These are phyloP conservation scores for Fraxinus americana DNA, from an alignment of 257 asterid genomes.

Conservation along the genomic window DNA sequence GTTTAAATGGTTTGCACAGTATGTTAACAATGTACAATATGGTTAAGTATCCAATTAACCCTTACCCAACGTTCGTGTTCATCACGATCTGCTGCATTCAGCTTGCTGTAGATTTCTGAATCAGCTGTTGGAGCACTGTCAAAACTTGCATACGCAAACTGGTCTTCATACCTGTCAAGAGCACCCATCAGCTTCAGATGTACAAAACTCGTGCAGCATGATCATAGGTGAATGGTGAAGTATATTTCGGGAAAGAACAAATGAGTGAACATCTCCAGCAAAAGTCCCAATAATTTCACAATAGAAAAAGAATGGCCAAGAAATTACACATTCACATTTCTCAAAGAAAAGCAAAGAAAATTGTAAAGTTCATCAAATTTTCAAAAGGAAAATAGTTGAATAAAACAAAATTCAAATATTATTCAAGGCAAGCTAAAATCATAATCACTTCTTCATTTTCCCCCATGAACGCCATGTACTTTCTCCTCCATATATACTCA, in stretches of 20 bases:
- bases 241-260: not conserved
- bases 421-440: not conserved
- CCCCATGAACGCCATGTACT: not conserved
- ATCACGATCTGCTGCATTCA: constrained; percentile 64
- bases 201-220: not conserved
- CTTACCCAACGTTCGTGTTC: constrained; percentile 79
- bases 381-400: not conserved
- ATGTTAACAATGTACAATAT: not conserved
- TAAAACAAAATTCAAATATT: not conserved
- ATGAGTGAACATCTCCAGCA: not conserved
- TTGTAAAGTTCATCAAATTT: not conserved
- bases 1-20: not conserved
- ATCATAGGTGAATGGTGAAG: not conserved
- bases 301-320: not conserved
- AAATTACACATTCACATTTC: not conserved
- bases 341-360: not conserved
- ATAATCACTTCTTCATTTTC: not conserved
- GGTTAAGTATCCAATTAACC: constrained; percentile 9
- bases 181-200: constrained; percentile 4
- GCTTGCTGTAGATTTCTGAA: constrained; percentile 68
- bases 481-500: not conserved
- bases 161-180: constrained; percentile 68
- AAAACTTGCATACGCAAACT: constrained; percentile 72
- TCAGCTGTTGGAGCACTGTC: constrained; percentile 94
- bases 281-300: not conserved